Evolutionary conservation across 257 asterid species (phyloP), one percentile per base, ranked within the genome.

Genomic region (Nicotiana obtusifolia): DNA sequence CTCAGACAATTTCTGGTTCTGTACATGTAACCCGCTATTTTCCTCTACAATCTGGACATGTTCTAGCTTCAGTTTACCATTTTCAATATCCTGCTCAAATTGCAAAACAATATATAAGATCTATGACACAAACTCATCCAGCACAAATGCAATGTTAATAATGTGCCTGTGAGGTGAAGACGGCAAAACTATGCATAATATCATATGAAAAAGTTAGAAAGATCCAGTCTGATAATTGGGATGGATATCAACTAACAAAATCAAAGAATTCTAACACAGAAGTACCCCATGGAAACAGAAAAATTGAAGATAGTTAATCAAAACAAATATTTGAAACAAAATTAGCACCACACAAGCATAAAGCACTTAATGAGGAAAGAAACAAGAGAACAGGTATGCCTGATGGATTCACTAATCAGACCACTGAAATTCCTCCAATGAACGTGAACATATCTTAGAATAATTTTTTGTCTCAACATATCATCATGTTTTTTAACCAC

Each of bases 1-100:
- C 85, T 96, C 98, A 0, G 98, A 91, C 82, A 96, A 83, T 86
- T 96, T 96, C 90, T 91, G 97, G 80, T 93, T 94, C 82, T 94
- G 98, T 61, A 94, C 97, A 35, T 83, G 90, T 68, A 94, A 82
- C 49, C 98, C 98, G 78, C 97, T 94, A 49, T 96, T 94, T 84
- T 94, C 97, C 86, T 94, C 98, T 77, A 90, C 82, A 80, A 91
- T 86, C 82, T 91, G 97, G 57, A 94, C 92, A 49, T 83, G 95
- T 85, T 93, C 98, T 64, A 91, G 86, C 89, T 93, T 96, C 80
- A 94, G 83, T 82, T 90, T 91, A 86, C 92, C 98, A 82, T 90
- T 92, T 86, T 96, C 99, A 24, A 92, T 83, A 84, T 93, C 99
- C 99, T 96, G 91, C 78, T 76, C 81, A 83, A 80, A 65, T 54